phyloP scores from a whole-genome alignment of 1,139 yeast genomes.

The Cylindricascospora bacillispora region DNA sequence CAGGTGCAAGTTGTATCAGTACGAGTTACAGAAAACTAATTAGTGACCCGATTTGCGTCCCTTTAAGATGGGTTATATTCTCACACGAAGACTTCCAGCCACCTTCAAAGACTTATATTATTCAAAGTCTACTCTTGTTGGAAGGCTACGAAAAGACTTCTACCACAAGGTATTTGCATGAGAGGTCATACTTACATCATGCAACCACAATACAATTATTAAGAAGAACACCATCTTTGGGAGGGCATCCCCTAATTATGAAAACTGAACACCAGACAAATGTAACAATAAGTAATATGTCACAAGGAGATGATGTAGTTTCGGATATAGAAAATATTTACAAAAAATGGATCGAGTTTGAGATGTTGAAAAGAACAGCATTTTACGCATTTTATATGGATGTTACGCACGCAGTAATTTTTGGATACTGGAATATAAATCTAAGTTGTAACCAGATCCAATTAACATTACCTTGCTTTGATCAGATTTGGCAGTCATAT shows the following conservation, averaged over 20 bases:
- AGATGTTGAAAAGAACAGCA: constrained; percentile 65
- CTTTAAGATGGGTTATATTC: constrained; percentile 50
- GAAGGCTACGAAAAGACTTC: constrained; percentile 61
- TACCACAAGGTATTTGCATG: constrained; percentile 46
- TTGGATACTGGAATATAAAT: constrained; percentile 60
- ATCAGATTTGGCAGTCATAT: constrained; percentile 58
- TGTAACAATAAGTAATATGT: constrained; percentile 4
- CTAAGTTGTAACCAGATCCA: constrained; percentile 56
- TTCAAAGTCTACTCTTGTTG: constrained; percentile 49
- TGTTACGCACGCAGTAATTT: constrained; percentile 65
- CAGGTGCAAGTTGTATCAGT: constrained; percentile 36
- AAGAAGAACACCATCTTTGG: constrained; percentile 61
- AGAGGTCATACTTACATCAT: constrained; percentile 64
- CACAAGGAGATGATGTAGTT: constrained; percentile 9
- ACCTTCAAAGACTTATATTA: constrained; percentile 48
- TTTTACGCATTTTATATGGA: constrained; percentile 72
- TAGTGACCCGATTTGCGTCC: constrained; percentile 42
- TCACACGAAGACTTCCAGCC: constrained; percentile 47
- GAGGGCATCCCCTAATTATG: constrained; percentile 45
- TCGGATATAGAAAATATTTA: constrained; percentile 30
- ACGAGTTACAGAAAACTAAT: constrained; percentile 21
- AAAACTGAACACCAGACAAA: constrained; percentile 18
- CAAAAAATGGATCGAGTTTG: constrained; percentile 64
- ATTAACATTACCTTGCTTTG: constrained; percentile 66
- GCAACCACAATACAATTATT: constrained; percentile 64